Conservation (phyloP, 1,284 basidiomycete species). For the Moesziomyces sp. region DNA sequence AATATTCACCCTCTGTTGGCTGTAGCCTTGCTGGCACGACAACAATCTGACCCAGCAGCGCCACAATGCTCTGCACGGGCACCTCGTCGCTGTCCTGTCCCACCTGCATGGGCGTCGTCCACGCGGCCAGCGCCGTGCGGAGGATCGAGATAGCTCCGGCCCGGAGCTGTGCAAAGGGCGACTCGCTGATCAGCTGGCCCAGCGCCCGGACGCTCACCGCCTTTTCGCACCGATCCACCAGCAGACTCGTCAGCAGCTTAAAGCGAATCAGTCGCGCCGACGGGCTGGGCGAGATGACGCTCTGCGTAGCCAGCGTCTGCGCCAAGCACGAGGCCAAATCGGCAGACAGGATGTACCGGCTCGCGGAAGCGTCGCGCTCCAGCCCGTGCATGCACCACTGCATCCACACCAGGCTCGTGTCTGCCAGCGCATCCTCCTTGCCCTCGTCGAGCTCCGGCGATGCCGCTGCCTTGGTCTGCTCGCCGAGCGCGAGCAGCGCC, state of each 20-base stretch:
- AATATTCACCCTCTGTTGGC: background rate
- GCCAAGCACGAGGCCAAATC: constrained; percentile 32
- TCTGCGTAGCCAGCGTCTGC: constrained; percentile 53
- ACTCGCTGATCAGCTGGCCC: constrained; percentile 35
- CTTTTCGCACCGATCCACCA: constrained; percentile 19
- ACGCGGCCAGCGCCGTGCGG: constrained; percentile 3
- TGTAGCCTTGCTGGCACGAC: constrained; percentile 6
- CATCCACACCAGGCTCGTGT: constrained; percentile 45
- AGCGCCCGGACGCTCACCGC: constrained; percentile 16
- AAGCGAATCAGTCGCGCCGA: constrained; percentile 37
- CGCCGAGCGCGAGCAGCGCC: constrained; percentile 24
- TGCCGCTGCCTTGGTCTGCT: constrained; percentile 42
- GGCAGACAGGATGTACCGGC: constrained; percentile 8
- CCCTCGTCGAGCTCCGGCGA: constrained; percentile 29
- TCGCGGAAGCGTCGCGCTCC: constrained; percentile 20
- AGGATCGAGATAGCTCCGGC: constrained; percentile 38
- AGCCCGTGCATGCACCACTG: constrained; percentile 34
- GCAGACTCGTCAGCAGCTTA: constrained; percentile 34
- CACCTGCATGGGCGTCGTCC: background rate
- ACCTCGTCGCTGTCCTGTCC: background rate
- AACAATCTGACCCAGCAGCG: constrained; percentile 10
- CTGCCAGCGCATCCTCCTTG: constrained; percentile 36
- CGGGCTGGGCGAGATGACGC: constrained; percentile 47
- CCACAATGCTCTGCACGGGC: background rate
- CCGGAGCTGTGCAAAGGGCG: constrained; percentile 53